phyloP scores from a whole-genome alignment of 1,284 basidiomycete genomes.

The Sporisorium scitamineum region DNA sequence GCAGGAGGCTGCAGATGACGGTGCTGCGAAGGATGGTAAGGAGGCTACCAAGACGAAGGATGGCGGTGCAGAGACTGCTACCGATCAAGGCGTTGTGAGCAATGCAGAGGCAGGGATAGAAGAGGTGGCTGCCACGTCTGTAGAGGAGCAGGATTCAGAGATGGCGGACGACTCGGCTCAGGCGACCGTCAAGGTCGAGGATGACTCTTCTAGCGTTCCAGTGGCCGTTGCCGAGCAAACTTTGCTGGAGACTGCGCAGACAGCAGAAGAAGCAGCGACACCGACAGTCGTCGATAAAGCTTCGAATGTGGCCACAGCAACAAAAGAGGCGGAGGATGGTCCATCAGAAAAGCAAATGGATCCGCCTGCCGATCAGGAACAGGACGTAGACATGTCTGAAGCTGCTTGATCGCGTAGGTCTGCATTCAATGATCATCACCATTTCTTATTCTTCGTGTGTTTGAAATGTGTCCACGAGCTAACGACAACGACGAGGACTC shows the following conservation, averaged over 20 bases:
- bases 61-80: not conserved
- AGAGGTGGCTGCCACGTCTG: not conserved
- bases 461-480: not conserved
- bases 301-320: not conserved
- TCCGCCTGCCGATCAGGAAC: conserved; percentile 9
- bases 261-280: not conserved
- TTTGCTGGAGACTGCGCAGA: not conserved
- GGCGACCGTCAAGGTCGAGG: not conserved
- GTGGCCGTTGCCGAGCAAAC: conserved; percentile 4
- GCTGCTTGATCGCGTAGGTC: conserved; percentile 2
- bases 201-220: conserved; percentile 4
- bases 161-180: not conserved
- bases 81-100: not conserved
- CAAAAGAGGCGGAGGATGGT: not conserved
- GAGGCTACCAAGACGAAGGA: not conserved
- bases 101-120: not conserved
- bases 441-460: not conserved
- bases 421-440: not conserved
- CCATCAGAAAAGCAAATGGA: not conserved
- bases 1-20: not conserved
- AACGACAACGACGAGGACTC: not conserved
- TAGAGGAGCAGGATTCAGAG: not conserved
- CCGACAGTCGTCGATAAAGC: not conserved
- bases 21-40: not conserved
- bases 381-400: conserved; percentile 36